Percentiles rank a stretch among this genome's conserved stretches.
These are phyloP conservation scores for Saitoella complicata DNA, from an alignment of 805 yeast genomes.

Conservation along the genomic window DNA sequence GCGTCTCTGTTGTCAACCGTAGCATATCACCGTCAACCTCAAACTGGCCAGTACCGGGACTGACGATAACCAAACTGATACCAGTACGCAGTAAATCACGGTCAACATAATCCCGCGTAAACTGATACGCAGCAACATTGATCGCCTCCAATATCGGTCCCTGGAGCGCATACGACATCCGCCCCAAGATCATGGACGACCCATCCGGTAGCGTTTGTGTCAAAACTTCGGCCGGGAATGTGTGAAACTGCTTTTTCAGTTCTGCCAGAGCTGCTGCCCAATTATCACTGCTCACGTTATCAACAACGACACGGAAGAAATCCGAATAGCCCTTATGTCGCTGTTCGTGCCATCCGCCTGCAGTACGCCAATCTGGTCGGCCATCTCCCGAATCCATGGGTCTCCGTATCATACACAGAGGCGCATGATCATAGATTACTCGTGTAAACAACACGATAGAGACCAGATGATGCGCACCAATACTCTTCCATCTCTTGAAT, in stretches of 20 bases:
- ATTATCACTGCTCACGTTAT: conserved; percentile 71
- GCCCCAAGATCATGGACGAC: conserved; percentile 32
- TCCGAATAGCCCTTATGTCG: conserved; percentile 24
- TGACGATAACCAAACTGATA: conserved; percentile 71
- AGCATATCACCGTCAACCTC: conserved; percentile 77
- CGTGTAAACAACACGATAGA: conserved; percentile 80
- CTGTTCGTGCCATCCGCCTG: conserved; percentile 4
- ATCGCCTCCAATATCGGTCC: conserved; percentile 82
- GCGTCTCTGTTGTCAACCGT: conserved; percentile 54
- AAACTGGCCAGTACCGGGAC: conserved; percentile 87
- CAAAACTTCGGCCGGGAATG: conserved; percentile 59
- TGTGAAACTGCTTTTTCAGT: conserved; percentile 67
- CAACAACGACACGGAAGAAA: conserved; percentile 85
- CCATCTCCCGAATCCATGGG: too few relatives aligned
- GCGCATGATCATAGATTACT: conserved; percentile 21
- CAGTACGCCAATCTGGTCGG: too few relatives aligned
- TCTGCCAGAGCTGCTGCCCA: conserved; percentile 91
- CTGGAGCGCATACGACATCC: conserved; percentile 69
- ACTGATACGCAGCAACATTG: conserved; percentile 62
- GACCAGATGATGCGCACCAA: conserved; percentile 78
- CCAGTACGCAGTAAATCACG: conserved; percentile 79
- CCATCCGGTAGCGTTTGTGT: conserved; percentile 24
- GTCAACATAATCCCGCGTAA: conserved; percentile 62
- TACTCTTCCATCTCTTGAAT: conserved; percentile 71
- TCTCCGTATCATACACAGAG: too few relatives aligned